Evolutionary conservation across 2,329 filamentous ascomycete species (phyloP).

Genomic region (Phaeosphaeriaceae sp.): DNA sequence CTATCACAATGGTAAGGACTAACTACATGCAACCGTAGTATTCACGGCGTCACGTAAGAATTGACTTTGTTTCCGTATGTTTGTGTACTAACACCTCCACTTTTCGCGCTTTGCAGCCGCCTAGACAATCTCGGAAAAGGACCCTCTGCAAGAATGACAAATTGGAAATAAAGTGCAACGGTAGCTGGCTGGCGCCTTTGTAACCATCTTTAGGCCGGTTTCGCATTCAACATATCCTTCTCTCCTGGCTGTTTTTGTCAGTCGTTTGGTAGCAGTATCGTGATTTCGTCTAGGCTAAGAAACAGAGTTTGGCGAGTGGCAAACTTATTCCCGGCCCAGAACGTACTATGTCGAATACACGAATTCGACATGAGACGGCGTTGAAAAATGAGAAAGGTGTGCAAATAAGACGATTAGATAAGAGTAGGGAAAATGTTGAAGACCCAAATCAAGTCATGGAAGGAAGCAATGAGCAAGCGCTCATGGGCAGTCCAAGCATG

Average conservation of each 20-base stretch:
- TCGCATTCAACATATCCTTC: no score
- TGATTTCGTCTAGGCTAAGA: not conserved
- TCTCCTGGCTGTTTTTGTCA: no score
- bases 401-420: slow-evolving; percentile 8
- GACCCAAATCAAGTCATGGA: not conserved
- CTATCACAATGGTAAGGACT: not conserved
- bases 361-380: slow-evolving; percentile 4
- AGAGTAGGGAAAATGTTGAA: slow-evolving; percentile 6
- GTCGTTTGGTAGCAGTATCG: no score
- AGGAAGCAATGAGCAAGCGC: no score
- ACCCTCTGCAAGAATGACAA: no score
- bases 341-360: slow-evolving; percentile 3
- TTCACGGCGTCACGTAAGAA: slow-evolving; percentile 16
- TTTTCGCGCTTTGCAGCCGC: not conserved
- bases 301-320: not conserved
- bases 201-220: no score
- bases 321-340: slow-evolving; percentile 12
- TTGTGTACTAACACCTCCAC: slow-evolving; percentile 8
- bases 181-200: no score
- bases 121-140: no score
- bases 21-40: not conserved
- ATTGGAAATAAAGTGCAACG: no score
- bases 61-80: not conserved
- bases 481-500: not conserved
- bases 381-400: slow-evolving; percentile 3